A percentile compares a stretch with the other conserved stretches of the same genome.
Conservation (phyloP, 768 basidiomycete species). For the Leccinum barrowsii region DNA sequence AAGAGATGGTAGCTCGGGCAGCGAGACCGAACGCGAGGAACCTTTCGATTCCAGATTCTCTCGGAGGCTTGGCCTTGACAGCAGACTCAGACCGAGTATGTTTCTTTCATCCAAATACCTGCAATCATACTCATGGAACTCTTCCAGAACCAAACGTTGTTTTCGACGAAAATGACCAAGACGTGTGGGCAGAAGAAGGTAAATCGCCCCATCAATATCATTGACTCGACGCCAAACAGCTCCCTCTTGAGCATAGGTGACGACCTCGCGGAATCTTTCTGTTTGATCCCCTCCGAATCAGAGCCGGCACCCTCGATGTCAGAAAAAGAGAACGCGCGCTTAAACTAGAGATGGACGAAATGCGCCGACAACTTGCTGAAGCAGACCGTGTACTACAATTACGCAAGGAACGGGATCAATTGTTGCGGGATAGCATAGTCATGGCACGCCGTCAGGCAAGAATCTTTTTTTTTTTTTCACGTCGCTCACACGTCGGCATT, state of each 20-base stretch:
- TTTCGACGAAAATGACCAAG: constrained; percentile 55
- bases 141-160: constrained; percentile 17
- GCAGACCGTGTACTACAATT: constrained; percentile 63
- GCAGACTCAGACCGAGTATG: constrained; percentile 21
- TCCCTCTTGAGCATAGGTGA: constrained; percentile 39
- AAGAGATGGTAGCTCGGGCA: constrained; percentile 53
- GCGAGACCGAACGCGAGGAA: constrained; percentile 69
- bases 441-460: constrained; percentile 65
- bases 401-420: constrained; percentile 74
- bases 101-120: not conserved
- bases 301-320: constrained; percentile 48
- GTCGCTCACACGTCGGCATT: not conserved
- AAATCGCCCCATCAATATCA: constrained; percentile 7
- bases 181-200: constrained; percentile 65
- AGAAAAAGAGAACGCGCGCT: constrained; percentile 66
- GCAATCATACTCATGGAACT: constrained; percentile 8
- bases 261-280: constrained; percentile 79
- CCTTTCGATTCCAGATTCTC: constrained; percentile 57
- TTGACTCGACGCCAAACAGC: not conserved
- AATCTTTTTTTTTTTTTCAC: not conserved
- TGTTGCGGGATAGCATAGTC: constrained; percentile 78
- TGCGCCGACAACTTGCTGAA: constrained; percentile 55
- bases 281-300: constrained; percentile 61
- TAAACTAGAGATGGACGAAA: constrained; percentile 54
- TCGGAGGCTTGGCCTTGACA: constrained; percentile 35